phyloP scores from a whole-genome alignment of 345 rosid genomes.

The Punica granatum region DNA sequence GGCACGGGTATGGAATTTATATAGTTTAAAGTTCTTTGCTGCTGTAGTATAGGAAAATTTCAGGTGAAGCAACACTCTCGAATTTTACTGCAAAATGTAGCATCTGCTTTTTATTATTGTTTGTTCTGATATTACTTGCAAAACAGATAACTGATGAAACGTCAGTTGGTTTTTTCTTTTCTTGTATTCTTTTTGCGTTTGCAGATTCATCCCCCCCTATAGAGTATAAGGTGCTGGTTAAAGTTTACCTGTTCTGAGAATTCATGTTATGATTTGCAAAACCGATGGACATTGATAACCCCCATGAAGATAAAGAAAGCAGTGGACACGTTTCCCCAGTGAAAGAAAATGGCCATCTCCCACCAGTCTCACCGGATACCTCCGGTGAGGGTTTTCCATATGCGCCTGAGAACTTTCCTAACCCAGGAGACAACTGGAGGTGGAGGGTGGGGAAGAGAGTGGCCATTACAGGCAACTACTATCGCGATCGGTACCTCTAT shows the following conservation, averaged over 20 bases:
- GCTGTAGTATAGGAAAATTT: no score
- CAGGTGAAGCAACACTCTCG: no score
- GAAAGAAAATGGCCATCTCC: conserved; percentile 23
- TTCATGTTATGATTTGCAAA: neutral
- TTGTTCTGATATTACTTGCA: neutral
- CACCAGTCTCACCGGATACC: conserved; percentile 33
- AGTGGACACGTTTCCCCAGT: conserved; percentile 17
- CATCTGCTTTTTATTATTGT: neutral
- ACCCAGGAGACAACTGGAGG: conserved; percentile 71
- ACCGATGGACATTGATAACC: neutral
- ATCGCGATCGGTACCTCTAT: conserved; percentile 60
- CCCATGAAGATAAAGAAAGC: conserved; percentile 8
- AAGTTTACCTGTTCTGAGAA: neutral
- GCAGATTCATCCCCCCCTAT: neutral
- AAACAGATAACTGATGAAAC: neutral
- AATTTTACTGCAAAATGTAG: neutral
- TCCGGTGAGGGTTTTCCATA: conserved; percentile 75
- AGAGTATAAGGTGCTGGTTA: neutral
- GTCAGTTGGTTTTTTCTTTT: neutral
- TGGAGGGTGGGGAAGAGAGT: conserved; percentile 88
- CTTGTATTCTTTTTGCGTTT: neutral
- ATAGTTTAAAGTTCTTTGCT: neutral
- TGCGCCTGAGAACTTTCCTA: conserved; percentile 77
- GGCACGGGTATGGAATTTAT: neutral
- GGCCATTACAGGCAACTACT: conserved; percentile 31